Conservation (phyloP, 2,329 filamentous ascomycete species). For the Neonectria faginata region DNA sequence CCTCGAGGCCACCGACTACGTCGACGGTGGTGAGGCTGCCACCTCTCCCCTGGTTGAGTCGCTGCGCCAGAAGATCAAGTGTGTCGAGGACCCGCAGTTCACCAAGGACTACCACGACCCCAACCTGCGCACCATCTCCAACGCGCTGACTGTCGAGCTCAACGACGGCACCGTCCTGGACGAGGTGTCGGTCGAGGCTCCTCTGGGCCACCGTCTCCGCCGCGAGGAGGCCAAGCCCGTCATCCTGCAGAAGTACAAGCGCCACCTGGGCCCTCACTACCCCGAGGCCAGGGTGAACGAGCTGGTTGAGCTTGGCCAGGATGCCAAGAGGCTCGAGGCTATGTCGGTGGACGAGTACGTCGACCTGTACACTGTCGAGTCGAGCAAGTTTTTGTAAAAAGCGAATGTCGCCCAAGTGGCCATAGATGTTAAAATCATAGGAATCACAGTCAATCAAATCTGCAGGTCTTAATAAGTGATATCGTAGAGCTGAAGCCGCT, state of each 20-base stretch:
- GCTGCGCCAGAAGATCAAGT: conserved; percentile 92
- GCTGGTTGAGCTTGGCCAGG: conserved; percentile 82
- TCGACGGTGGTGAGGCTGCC: conserved; percentile 91
- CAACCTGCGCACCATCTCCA: conserved; percentile 92
- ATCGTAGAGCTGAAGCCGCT: background rate
- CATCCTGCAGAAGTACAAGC: conserved; percentile 95
- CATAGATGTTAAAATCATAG: conserved; percentile 30
- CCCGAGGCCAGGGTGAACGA: conserved; percentile 80
- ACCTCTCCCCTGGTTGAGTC: conserved; percentile 90
- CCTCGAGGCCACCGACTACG: conserved; percentile 93
- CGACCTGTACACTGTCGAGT: conserved; percentile 78
- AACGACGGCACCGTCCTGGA: conserved; percentile 93
- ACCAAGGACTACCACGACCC: conserved; percentile 97
- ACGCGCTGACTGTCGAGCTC: conserved; percentile 92
- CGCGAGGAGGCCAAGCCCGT: conserved; percentile 98
- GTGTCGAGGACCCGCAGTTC: conserved; percentile 95
- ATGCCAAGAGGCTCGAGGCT: conserved; percentile 79
- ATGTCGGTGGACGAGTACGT: conserved; percentile 94
- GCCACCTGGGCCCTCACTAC: conserved; percentile 89
- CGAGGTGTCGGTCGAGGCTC: conserved; percentile 93
- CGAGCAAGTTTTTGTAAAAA: conserved; percentile 66
- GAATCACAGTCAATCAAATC: conserved; percentile 7
- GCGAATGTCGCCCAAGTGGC: conserved; percentile 12
- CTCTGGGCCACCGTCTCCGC: conserved; percentile 89
- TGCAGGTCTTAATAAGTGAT: background rate